Evolutionary conservation across 169 alveolate species (phyloP), one percentile per base, ranked within the genome.

Genomic region (Plasmodium reichenowi): DNA sequence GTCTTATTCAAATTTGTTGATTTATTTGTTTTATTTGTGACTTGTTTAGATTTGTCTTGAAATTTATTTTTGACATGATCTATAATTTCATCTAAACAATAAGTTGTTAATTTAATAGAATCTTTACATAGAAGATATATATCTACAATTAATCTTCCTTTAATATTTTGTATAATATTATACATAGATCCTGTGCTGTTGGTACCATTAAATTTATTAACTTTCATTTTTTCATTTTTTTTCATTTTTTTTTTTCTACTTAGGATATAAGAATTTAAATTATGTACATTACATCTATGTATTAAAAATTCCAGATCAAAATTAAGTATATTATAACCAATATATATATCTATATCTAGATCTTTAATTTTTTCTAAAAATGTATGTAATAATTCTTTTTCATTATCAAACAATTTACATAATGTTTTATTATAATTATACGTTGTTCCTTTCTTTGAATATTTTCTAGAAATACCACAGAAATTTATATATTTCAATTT

Each of bases 151-250:
- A 85, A 43, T 47, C 86, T 70, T n/a, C 92, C 92, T 38, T 85
- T 85, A 0, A 85, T 72, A 32, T 85, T 59, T 13, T 85, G 85
- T 7, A 68, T 48, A 0, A 85, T 85, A 8, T 85, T 85, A 45
- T 85, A 85, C 66, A 85, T 85, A 0, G 92, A 85, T 0, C 92
- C 92, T 0, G 92, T 85, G 22, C 92, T 85, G n/a, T 63, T 71
- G 0, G 92, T 71, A 0, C 87, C 92, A n/a, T 64, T 85, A 38
- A 85, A 85, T 29, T 85, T 85, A 32, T 85, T 85, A 5, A 85
- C 92, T 47, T 85, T 85, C 92, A 85, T 85, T 59, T 58, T 71
- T n/a, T 85, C 92, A 17, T 70, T 70, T 50, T 85, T 85, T 26
- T 54, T 85, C 8, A 85, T 48, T 63, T 85, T 85, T 47, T 85